Percentiles rank a stretch among this genome's conserved stretches.
phyloP scores from a whole-genome alignment of 495 filamentous ascomycete genomes.

The Cenococcum geophilum region DNA sequence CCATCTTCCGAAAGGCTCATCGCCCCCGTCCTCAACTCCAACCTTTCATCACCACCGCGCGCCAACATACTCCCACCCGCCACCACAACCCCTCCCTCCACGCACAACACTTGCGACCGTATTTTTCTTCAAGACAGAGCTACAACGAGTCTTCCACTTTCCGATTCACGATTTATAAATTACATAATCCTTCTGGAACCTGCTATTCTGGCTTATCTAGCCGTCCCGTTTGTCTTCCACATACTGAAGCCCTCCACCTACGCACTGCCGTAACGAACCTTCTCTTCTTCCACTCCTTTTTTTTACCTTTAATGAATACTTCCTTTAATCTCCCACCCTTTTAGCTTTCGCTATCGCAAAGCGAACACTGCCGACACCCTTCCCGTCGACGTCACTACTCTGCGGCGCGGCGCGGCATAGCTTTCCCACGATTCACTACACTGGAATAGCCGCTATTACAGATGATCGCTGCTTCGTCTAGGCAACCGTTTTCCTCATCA shows the following conservation, averaged over 20 bases:
- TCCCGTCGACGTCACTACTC: slow-evolving; percentile 24
- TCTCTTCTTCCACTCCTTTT: slow-evolving; percentile 31
- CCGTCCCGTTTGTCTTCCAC: not conserved
- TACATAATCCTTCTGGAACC: not conserved
- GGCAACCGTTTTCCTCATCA: slow-evolving; percentile 25
- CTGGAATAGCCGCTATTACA: slow-evolving; percentile 23
- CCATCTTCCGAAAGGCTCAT: not conserved
- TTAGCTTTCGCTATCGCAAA: not conserved
- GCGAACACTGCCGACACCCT: slow-evolving; percentile 14
- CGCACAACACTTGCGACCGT: not conserved
- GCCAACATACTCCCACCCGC: not conserved
- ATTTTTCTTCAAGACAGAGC: not conserved
- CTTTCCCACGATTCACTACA: slow-evolving; percentile 15
- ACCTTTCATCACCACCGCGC: not conserved
- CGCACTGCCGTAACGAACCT: slow-evolving; percentile 15
- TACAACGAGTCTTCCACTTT: not conserved
- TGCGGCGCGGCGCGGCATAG: slow-evolving; percentile 9
- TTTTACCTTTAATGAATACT: slow-evolving; percentile 11
- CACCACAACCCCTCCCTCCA: not conserved
- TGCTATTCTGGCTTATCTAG: slow-evolving; percentile 1
- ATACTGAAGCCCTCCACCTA: not conserved
- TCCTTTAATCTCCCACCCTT: slow-evolving; percentile 20
- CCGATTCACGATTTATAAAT: slow-evolving; percentile 6
- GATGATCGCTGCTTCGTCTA: slow-evolving; percentile 29
- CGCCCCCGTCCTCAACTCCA: slow-evolving; percentile 2